Evolutionary conservation across 371 early-diverging fungal genomes (phyloP).

Genomic region (Actinomortierella ambigua): DNA sequence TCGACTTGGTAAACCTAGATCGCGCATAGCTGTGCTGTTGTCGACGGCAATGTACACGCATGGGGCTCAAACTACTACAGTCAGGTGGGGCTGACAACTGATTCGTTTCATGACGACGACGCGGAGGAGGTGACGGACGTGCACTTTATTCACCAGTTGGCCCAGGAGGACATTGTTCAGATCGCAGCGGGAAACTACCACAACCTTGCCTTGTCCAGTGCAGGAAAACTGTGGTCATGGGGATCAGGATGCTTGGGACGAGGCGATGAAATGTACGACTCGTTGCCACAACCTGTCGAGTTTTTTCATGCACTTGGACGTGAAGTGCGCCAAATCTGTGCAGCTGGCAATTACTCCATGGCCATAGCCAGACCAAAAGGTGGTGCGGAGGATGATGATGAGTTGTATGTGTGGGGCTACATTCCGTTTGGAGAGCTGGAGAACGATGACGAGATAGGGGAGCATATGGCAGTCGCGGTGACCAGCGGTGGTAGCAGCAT

Average conservation of each 20-base stretch:
- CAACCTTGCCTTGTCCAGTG: slow-evolving; percentile 36
- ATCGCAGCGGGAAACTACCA: slow-evolving; percentile 46
- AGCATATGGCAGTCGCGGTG: too few relatives aligned
- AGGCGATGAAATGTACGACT: slow-evolving; percentile 44
- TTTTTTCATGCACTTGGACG: slow-evolving; percentile 42
- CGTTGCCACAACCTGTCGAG: slow-evolving; percentile 42
- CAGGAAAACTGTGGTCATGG: slow-evolving; percentile 48
- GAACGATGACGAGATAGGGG: slow-evolving; percentile 6
- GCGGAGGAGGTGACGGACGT: slow-evolving; percentile 43
- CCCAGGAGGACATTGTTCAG: slow-evolving; percentile 39
- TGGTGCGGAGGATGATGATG: slow-evolving; percentile 25
- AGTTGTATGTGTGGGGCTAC: slow-evolving; percentile 45
- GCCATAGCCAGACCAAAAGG: slow-evolving; percentile 32
- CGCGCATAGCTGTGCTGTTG: slow-evolving; percentile 41
- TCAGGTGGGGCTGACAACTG: slow-evolving; percentile 44
- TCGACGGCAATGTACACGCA: slow-evolving; percentile 42
- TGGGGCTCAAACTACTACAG: slow-evolving; percentile 48
- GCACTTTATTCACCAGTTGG: slow-evolving; percentile 41
- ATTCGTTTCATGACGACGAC: slow-evolving; percentile 45
- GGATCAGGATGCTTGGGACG: slow-evolving; percentile 44
- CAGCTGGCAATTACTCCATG: slow-evolving; percentile 44
- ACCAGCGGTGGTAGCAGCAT: too few relatives aligned
- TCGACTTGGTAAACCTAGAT: slow-evolving; percentile 14
- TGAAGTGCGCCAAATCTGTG: slow-evolving; percentile 38
- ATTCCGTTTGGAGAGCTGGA: slow-evolving; percentile 38